These are phyloP conservation scores for Marsdenia floribunda DNA, from an alignment of 257 asterid genomes.

Conservation along the genomic window DNA sequence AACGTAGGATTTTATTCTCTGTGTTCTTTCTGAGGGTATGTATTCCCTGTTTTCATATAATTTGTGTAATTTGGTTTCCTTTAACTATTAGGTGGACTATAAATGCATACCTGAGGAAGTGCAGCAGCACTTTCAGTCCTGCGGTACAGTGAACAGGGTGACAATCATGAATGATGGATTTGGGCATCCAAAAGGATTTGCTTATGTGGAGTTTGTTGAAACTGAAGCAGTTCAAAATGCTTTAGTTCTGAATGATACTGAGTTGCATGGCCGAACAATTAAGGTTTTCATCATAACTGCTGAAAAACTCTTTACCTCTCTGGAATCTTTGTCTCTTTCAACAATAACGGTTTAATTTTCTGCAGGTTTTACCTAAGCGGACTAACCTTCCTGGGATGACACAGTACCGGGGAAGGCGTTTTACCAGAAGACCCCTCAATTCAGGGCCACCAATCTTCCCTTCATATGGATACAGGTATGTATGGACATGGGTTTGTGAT, in stretches of 20 bases:
- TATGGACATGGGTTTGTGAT: neutral
- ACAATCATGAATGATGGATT: conserved; percentile 44
- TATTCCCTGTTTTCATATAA: neutral
- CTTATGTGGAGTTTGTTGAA: conserved; percentile 50
- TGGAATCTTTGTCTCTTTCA: neutral
- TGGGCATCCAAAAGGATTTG: conserved; percentile 53
- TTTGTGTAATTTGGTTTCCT: neutral
- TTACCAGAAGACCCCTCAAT: conserved; percentile 32
- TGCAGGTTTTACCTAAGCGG: conserved; percentile 52
- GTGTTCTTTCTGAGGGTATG: conserved; percentile 1
- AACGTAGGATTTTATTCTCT: neutral
- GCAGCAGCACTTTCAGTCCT: conserved; percentile 47
- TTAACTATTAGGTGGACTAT: conserved; percentile 43
- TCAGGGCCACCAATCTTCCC: conserved; percentile 31
- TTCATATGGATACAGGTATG: conserved; percentile 47
- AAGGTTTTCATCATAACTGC: conserved; percentile 32
- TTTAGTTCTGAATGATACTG: conserved; percentile 33
- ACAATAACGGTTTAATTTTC: conserved; percentile 6
- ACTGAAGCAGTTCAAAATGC: conserved; percentile 48
- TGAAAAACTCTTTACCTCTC: neutral
- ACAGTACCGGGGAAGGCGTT: conserved; percentile 45
- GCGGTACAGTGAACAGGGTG: conserved; percentile 51
- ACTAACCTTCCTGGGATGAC: conserved; percentile 62
- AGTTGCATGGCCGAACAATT: conserved; percentile 47
- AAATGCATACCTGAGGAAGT: conserved; percentile 52